Evolutionary conservation across 2,329 filamentous ascomycete genomes (phyloP).

Genomic region (Paecilomyces variotii): DNA sequence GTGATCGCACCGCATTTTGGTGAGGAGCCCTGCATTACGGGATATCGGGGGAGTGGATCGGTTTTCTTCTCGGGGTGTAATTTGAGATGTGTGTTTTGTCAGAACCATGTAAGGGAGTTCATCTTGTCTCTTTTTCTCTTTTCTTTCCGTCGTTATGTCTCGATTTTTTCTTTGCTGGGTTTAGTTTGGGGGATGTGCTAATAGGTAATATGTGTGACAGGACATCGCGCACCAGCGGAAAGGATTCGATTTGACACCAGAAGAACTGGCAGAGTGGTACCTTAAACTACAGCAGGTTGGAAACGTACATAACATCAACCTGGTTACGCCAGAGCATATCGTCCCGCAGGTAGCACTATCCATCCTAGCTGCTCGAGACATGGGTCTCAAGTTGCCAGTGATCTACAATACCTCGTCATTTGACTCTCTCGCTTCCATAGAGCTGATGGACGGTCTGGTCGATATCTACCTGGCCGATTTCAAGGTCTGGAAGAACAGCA

Average conservation of each 20-base stretch:
- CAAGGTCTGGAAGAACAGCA: constrained; percentile 65
- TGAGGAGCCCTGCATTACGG: constrained; percentile 76
- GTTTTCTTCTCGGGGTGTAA: constrained; percentile 78
- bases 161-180: neutral
- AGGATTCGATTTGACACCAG: constrained; percentile 69
- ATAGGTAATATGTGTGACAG: constrained; percentile 7
- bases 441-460: constrained; percentile 67
- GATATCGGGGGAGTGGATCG: constrained; percentile 68
- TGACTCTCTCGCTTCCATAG: constrained; percentile 64
- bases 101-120: constrained; percentile 51
- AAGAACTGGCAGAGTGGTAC: constrained; percentile 74
- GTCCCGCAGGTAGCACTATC: constrained; percentile 73
- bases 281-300: constrained; percentile 72
- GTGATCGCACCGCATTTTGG: constrained; percentile 81
- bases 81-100: constrained; percentile 64
- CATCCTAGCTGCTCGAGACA: constrained; percentile 63
- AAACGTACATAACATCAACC: constrained; percentile 83
- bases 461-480: constrained; percentile 88
- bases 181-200: neutral
- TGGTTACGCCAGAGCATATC: constrained; percentile 79
- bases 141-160: too few species aligned
- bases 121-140: neutral
- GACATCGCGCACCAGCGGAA: constrained; percentile 78
- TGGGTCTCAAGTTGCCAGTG: constrained; percentile 64
- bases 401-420: constrained; percentile 81